Evolutionary conservation across 176 grass and related monocot genomes (phyloP).

Genomic region (Echinochloa phyllopogon): DNA sequence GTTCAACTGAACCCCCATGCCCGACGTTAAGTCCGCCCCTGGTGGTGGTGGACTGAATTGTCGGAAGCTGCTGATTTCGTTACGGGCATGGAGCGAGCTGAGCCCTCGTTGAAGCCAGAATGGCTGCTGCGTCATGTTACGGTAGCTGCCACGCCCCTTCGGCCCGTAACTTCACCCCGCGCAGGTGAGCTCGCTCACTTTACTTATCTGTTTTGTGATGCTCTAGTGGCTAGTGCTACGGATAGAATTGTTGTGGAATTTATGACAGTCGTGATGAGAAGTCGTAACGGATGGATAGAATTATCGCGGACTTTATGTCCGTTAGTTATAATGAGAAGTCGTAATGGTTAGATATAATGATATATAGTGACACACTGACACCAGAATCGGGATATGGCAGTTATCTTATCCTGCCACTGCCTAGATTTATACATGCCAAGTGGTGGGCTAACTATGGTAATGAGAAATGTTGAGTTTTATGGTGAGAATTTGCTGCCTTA

Average conservation of each 20-base stretch:
- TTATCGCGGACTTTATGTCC: neutral
- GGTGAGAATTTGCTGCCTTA: neutral
- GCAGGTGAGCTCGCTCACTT: slow-evolving; percentile 41
- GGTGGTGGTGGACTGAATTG: slow-evolving; percentile 48
- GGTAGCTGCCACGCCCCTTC: slow-evolving; percentile 6
- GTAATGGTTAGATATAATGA: neutral
- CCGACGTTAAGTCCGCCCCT: slow-evolving; percentile 43
- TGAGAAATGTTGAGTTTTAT: neutral
- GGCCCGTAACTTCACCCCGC: slow-evolving; percentile 44
- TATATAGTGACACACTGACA: neutral
- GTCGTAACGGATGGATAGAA: neutral
- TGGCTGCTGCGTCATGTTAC: slow-evolving; percentile 51
- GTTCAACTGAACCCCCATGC: slow-evolving; percentile 48
- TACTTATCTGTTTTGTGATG: neutral
- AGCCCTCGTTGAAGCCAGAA: slow-evolving; percentile 70
- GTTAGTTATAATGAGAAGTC: neutral
- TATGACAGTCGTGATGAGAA: neutral
- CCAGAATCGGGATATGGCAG: neutral
- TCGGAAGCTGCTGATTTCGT: slow-evolving; percentile 34
- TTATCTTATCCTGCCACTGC: neutral
- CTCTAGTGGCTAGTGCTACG: neutral
- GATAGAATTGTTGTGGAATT: slow-evolving; percentile 1
- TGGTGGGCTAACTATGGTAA: too few species aligned
- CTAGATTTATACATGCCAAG: neutral
- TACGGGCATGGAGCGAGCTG: slow-evolving; percentile 59